These are phyloP conservation scores for Talaromyces sp. DNA, from an alignment of 2,329 filamentous ascomycete species.

Conservation along the genomic window DNA sequence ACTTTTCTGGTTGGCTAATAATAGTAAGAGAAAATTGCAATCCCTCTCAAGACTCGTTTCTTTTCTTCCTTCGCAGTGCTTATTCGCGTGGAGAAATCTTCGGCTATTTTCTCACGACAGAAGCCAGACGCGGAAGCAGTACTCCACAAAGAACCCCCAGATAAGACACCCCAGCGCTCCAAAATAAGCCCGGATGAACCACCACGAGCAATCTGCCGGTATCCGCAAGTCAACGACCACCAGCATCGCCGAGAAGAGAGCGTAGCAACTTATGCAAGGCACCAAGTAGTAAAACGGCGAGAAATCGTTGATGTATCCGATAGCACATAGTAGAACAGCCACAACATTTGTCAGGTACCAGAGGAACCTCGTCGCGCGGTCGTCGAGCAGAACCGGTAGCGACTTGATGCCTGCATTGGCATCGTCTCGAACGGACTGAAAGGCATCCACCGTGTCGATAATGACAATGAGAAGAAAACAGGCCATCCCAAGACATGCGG, in stretches of 20 bases:
- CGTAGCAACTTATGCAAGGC: not conserved
- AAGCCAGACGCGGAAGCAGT: constrained; percentile 1
- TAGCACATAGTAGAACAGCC: not conserved
- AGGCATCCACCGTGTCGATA: constrained; percentile 1
- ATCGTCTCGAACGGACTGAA: constrained; percentile 3
- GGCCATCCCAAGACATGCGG: not conserved
- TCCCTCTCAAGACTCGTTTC: not conserved
- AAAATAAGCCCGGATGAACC: not conserved
- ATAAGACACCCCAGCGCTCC: not conserved
- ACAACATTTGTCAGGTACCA: not conserved
- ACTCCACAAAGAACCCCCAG: constrained; percentile 4
- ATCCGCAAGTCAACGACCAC: constrained; percentile 6
- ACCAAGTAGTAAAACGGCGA: constrained; percentile 3
- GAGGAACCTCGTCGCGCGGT: constrained; percentile 3
- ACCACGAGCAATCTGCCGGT: constrained; percentile 5
- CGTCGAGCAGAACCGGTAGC: not conserved
- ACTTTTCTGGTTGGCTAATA: not conserved
- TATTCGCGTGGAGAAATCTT: too few species aligned
- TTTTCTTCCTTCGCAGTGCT: too few species aligned
- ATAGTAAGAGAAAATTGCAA: not conserved
- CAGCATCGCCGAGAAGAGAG: constrained; percentile 3
- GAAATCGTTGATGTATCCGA: constrained; percentile 1
- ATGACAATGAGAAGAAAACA: not conserved
- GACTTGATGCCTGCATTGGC: not conserved
- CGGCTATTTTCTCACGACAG: too few species aligned